Evolutionary conservation across 176 grass and related monocot genomes (phyloP), one percentile per base, ranked within the genome.

Genomic region (Stipa capillata): DNA sequence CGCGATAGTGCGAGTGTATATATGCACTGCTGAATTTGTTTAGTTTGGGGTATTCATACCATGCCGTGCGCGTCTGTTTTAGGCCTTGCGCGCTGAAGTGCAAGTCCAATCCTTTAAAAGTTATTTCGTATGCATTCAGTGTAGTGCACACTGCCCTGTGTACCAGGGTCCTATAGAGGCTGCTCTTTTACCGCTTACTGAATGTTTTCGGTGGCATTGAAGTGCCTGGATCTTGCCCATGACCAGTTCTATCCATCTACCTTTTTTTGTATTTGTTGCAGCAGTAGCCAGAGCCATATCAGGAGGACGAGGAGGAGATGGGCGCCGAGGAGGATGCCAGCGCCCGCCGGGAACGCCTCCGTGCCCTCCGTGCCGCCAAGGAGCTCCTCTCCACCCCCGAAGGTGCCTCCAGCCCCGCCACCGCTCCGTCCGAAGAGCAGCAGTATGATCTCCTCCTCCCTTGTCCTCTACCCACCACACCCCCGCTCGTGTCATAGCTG

Each of bases 361-460:
- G 61, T 11, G 85, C 88, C 50, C 93, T 97, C 29, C 84, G 88
- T 48, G 85, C 90, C 0, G 93, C 93, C 58, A 90, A 91, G 78
- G 88, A 97, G 60, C 89, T 89, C 65, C 79, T 84, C 33, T 79
- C 80, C 84, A 77, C 77, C 9, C 84, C 91, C 17, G 88, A 86
- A 40, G 87, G 5, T 70, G 4, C 85, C 62, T 18, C 63, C 33
- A 7, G 44, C 18, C 24, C 61, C 41, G n/a, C 65, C 5, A n/a
- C 77, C 23, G 81, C 59, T 0, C 18, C 14, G 51, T 69, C 40
- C 35, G 58, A 17, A 75, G 56, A 91, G 2, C 60, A 71, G 8
- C 82, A 43, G 56, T 82, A 74, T 16, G 13, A 37, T 41, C 73
- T 20, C 49, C 16, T 7, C 5, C 6, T 4, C 29, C 44, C 12